A percentile compares a stretch with the other conserved stretches of the same genome.
phyloP scores from a whole-genome alignment of 768 basidiomycete genomes.

The Suillus americanus region DNA sequence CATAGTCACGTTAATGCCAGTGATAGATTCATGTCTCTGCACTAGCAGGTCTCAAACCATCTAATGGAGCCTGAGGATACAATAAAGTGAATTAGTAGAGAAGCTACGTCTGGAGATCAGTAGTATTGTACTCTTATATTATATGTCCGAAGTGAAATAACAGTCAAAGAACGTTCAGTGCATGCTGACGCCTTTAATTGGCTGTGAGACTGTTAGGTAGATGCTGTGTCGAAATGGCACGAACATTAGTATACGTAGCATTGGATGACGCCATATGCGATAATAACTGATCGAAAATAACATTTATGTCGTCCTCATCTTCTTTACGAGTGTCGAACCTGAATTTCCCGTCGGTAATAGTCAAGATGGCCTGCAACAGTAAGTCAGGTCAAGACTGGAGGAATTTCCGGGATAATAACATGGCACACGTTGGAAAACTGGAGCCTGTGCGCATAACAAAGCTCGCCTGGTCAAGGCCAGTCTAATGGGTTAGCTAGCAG shows the following conservation, averaged over 20 bases:
- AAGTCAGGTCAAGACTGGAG: neutral
- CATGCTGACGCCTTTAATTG: conserved; percentile 57
- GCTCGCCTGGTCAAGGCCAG: conserved; percentile 67
- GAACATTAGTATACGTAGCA: no score
- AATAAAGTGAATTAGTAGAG: neutral
- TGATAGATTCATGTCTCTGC: neutral
- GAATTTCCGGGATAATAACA: no score
- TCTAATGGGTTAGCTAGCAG: no score
- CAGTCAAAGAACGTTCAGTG: conserved; percentile 83
- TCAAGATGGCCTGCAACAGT: conserved; percentile 44
- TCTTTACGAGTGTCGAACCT: conserved; percentile 38
- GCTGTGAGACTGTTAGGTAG: conserved; percentile 24
- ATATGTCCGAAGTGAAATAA: conserved; percentile 36
- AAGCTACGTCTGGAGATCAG: neutral
- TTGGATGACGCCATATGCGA: conserved; percentile 30
- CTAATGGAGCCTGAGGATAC: neutral
- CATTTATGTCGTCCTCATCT: conserved; percentile 42
- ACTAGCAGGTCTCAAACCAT: neutral
- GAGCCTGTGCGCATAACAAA: conserved; percentile 77
- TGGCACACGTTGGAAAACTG: conserved; percentile 32
- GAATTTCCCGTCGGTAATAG: conserved; percentile 41
- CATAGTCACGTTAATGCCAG: neutral
- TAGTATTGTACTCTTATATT: neutral
- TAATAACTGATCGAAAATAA: conserved; percentile 47
- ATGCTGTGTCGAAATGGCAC: neutral